Conservation (phyloP, 352 stramenopile species). For the Pythium aquatile region DNA sequence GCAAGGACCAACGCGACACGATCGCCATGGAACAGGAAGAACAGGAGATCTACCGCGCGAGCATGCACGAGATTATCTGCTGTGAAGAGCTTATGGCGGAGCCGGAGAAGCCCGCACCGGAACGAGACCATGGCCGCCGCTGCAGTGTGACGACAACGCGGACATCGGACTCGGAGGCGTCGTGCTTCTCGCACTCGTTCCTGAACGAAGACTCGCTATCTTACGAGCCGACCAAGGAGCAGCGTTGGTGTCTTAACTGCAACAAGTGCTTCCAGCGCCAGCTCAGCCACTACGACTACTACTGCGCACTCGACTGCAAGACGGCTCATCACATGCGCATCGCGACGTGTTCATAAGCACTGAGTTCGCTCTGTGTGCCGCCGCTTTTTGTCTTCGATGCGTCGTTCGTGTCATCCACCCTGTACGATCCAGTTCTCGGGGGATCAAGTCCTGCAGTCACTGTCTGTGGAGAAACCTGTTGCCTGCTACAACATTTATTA, state of each 20-base stretch:
- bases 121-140: slow-evolving; percentile 12
- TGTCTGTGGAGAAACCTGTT: background rate
- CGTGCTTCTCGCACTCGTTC: slow-evolving; percentile 24
- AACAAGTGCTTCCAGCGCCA: slow-evolving; percentile 72
- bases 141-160: slow-evolving; percentile 26
- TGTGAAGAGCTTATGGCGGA: slow-evolving; percentile 33
- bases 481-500: slow-evolving; percentile 4
- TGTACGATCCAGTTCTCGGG: background rate
- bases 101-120: slow-evolving; percentile 6
- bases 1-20: slow-evolving; percentile 51
- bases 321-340: slow-evolving; percentile 52
- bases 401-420: background rate
- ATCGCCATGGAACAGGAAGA: slow-evolving; percentile 63
- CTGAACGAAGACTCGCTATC: slow-evolving; percentile 18
- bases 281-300: slow-evolving; percentile 66
- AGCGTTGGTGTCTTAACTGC: slow-evolving; percentile 78
- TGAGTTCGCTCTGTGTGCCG: background rate
- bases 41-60: slow-evolving; percentile 31
- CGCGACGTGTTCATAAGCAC: slow-evolving; percentile 19
- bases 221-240: slow-evolving; percentile 65
- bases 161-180: slow-evolving; percentile 22
- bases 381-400: background rate
- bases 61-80: slow-evolving; percentile 53
- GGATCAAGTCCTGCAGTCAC: background rate
- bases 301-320: slow-evolving; percentile 71